Evolutionary conservation across 441 rosid species (phyloP).

Genomic region (Syzygium syzygioides): DNA sequence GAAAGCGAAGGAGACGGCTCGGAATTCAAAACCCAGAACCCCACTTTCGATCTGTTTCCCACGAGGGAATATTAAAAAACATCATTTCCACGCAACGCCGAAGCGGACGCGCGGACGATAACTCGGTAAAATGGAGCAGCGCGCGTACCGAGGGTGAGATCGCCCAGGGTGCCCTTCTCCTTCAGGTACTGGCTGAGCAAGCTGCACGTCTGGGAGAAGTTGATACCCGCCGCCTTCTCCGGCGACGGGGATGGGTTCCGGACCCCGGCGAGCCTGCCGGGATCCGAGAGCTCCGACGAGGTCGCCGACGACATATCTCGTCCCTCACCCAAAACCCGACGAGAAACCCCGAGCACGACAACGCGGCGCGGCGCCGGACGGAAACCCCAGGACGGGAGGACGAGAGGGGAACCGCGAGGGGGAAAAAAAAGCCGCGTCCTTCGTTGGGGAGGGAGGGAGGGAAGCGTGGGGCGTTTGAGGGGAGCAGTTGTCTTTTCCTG

Average conservation of each 20-base stretch:
- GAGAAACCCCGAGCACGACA: not conserved
- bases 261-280: constrained; percentile 13
- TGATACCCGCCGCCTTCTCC: not conserved
- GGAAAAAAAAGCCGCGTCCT: not conserved
- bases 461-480: too few species aligned
- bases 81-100: not conserved
- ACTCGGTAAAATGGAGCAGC: not conserved
- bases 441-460: not conserved
- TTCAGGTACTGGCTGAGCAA: constrained; percentile 8
- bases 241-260: not conserved
- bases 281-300: constrained; percentile 21
- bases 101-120: not conserved
- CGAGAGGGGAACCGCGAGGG: not conserved
- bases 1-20: not conserved
- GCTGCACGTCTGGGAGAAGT: constrained; percentile 9
- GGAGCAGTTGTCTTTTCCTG: not conserved
- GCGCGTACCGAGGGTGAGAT: not conserved
- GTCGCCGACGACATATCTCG: constrained; percentile 35
- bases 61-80: not conserved
- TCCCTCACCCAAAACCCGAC: not conserved
- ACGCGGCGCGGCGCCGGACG: not conserved
- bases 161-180: not conserved
- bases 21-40: not conserved
- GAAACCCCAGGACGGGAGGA: not conserved
- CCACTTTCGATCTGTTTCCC: not conserved